Evolutionary conservation across 179 eudicot genomes (phyloP).

Genomic region (Beta macrorhiza): DNA sequence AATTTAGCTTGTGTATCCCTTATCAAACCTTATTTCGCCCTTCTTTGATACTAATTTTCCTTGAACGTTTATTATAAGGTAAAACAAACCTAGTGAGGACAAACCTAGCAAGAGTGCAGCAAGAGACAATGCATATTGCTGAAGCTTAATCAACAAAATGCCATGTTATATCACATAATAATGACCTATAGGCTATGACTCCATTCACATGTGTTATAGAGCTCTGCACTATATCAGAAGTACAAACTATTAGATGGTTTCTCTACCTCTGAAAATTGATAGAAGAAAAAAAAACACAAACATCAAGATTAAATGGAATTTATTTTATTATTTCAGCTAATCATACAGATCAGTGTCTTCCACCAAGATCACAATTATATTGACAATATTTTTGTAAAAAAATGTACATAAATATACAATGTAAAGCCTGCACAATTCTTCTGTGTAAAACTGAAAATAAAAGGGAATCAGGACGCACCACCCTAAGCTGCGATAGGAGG

Average conservation of each 20-base stretch:
- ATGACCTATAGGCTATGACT: neutral
- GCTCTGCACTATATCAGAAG: neutral
- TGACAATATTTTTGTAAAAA: neutral
- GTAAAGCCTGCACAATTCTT: constrained; percentile 5
- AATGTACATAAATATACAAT: constrained; percentile 2
- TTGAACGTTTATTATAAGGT: too few relatives aligned
- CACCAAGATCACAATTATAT: neutral
- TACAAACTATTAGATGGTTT: constrained; percentile 12
- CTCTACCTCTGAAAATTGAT: neutral
- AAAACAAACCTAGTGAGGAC: too few relatives aligned
- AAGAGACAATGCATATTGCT: too few relatives aligned
- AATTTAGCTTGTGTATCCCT: too few relatives aligned
- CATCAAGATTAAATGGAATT: neutral
- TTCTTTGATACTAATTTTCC: too few relatives aligned
- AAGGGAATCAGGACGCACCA: constrained; percentile 11
- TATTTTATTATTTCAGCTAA: neutral
- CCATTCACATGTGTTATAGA: neutral
- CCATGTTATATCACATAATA: neutral
- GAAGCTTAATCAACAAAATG: neutral
- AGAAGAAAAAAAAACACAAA: neutral
- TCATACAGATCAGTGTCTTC: constrained; percentile 8
- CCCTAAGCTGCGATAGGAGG: constrained; percentile 13
- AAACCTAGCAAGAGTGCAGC: neutral
- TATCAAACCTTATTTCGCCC: too few relatives aligned
- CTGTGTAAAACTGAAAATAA: neutral